phyloP scores from a whole-genome alignment of 2,329 filamentous ascomycete genomes.

The Diplocarpon rosae region DNA sequence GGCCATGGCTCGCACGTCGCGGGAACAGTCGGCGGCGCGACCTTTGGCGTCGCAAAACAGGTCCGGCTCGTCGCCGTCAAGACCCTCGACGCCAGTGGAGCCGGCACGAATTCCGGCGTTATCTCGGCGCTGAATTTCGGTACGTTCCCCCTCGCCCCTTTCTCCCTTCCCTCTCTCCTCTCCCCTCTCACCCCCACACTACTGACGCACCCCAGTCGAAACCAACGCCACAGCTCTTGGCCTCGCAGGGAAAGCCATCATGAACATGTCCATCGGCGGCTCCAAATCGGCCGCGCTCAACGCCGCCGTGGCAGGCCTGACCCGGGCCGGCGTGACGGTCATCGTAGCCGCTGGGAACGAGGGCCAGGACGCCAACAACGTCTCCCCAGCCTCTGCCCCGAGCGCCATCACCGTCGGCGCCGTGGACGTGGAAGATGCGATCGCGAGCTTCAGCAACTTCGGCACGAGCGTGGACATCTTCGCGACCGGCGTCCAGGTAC shows the following conservation, averaged over 20 bases:
- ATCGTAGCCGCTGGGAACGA: constrained; percentile 45
- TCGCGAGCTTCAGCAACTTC: constrained; percentile 40
- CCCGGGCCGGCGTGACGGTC: constrained; percentile 37
- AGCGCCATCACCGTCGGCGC: constrained; percentile 42
- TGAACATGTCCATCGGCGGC: constrained; percentile 44
- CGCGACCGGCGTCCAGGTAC: constrained; percentile 37
- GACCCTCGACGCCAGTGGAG: constrained; percentile 28
- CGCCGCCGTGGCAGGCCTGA: constrained; percentile 34
- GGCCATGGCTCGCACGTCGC: constrained; percentile 34
- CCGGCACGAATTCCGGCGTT: constrained; percentile 38
- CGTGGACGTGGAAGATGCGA: constrained; percentile 30
- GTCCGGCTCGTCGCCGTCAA: constrained; percentile 30
- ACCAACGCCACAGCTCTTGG: constrained; percentile 26
- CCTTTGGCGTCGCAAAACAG: constrained; percentile 31
- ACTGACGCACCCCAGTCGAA: constrained; percentile 25
- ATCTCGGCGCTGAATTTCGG: constrained; percentile 43
- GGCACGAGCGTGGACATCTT: constrained; percentile 39
- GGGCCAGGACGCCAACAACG: constrained; percentile 29
- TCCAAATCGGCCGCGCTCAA: constrained; percentile 37
- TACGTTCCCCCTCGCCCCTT: constrained; percentile 40
- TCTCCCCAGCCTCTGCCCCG: constrained; percentile 38
- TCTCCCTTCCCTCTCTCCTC: constrained; percentile 44
- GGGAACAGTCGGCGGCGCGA: constrained; percentile 30
- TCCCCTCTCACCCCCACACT: constrained; percentile 37
- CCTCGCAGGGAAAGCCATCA: constrained; percentile 31